A percentile compares a stretch with the other conserved stretches of the same genome.
Conservation (phyloP, 257 asterid species). For the Capsicum rhomboideum region DNA sequence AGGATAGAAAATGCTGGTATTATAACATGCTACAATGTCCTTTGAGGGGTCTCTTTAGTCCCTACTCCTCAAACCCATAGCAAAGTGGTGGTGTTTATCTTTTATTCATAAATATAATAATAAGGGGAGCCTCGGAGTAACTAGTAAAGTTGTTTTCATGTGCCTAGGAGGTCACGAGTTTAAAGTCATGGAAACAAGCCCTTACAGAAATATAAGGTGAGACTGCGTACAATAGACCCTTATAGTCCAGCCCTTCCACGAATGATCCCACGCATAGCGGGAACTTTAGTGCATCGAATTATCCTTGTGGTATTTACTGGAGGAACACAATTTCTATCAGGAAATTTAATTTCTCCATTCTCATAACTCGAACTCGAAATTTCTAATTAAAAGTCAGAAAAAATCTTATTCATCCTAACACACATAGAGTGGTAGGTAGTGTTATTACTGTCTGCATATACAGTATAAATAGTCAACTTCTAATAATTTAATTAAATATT, state of each 20-base stretch:
- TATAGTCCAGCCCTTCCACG: too few relatives aligned
- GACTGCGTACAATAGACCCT: too few relatives aligned
- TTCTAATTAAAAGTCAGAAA: background rate
- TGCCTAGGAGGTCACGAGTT: too few relatives aligned
- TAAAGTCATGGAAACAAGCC: too few relatives aligned
- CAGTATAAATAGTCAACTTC: background rate
- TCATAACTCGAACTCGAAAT: background rate
- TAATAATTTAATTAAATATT: background rate
- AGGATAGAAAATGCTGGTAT: background rate
- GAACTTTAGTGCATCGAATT: too few relatives aligned
- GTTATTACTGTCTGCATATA: background rate
- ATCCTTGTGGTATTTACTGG: background rate
- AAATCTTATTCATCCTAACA: background rate
- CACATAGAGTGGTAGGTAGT: background rate
- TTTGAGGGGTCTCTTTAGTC: background rate
- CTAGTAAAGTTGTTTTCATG: too few relatives aligned
- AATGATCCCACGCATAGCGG: too few relatives aligned
- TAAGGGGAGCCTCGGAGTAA: too few relatives aligned
- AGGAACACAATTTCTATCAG: too few relatives aligned
- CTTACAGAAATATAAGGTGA: too few relatives aligned
- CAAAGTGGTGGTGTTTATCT: background rate
- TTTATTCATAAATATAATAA: background rate
- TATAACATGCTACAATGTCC: background rate
- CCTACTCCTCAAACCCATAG: background rate
- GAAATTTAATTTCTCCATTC: background rate